Evolutionary conservation across 2,329 filamentous ascomycete genomes (phyloP), one percentile per base, ranked within the genome.

Genomic region (Fusarium virguliforme): DNA sequence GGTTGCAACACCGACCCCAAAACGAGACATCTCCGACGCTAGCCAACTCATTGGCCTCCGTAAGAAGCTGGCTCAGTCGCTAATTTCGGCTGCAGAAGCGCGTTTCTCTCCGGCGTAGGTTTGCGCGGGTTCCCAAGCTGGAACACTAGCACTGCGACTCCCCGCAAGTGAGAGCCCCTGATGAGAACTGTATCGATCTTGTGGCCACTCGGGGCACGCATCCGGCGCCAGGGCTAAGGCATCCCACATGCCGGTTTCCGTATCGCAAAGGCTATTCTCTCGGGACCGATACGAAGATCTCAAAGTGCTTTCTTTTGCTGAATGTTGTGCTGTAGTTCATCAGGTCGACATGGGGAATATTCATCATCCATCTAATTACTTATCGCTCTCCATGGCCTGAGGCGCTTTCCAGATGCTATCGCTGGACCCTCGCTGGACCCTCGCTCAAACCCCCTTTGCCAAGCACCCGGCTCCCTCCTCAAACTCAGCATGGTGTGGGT

Each of bases 281-380:
- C 15, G 43, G 43, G 43, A n/a, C 43, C 24, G 43, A 48, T 48
- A 24, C 43, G 43, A 48, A 48, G 43, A 48, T 28, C 43, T 48
- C 3, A 2, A 28, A 13, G 8, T n/a, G 8, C 24, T n/a, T 48
- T 48, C 22, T 6, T 13, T 22, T 6, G 9, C 15, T 28, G 8
- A 28, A 41, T 18, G 5, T 1, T 1, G 4, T 8, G 18, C 18
- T 48, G 28, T 13, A 48, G 8, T 48, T 48, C 8, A 48, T 48
- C n/a, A 48, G 18, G 15, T 48, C 43, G 28, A 48, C n/a, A 8
- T 48, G 8, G 24, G n/a, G 8, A 43, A n/a, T 13, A n/a, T 24
- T 30, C 43, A 48, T 48, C 24, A 28, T 12, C 5, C 10, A 30
- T 48, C 15, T 4, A 15, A 30, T 15, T 2, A 8, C n/a, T 48